These are phyloP conservation scores for Leptoxyphium fumago DNA, from an alignment of 2,329 filamentous ascomycete species.

Conservation along the genomic window DNA sequence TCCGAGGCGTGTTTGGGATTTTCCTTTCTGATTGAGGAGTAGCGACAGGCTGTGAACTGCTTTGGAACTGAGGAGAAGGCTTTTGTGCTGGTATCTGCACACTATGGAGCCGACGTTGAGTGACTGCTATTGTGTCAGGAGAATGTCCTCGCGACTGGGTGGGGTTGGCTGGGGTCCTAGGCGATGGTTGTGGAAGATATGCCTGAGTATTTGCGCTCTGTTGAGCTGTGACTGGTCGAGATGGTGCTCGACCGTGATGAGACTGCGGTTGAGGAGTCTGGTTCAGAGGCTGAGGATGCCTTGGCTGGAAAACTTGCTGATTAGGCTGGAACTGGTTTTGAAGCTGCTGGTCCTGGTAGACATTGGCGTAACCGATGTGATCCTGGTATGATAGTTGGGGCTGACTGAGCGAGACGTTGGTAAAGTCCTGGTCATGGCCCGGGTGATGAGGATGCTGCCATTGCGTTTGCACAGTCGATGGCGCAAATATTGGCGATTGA, in stretches of 20 bases:
- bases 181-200: too few relatives aligned
- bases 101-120: conserved; percentile 2
- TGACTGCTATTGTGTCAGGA: neutral
- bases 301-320: neutral
- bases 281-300: conserved; percentile 1
- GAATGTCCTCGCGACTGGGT: neutral
- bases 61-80: too few relatives aligned
- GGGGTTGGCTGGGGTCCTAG: too few relatives aligned
- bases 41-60: too few relatives aligned
- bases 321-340: conserved; percentile 1
- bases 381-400: neutral
- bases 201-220: too few relatives aligned
- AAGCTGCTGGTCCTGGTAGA: neutral
- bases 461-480: neutral
- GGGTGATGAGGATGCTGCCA: neutral
- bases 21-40: too few relatives aligned
- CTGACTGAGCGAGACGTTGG: neutral
- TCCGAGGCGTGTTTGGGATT: too few relatives aligned
- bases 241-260: neutral
- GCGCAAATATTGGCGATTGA: too few relatives aligned
- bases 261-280: conserved; percentile 3
- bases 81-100: conserved; percentile 1
- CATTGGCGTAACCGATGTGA: neutral
- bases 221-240: too few relatives aligned
- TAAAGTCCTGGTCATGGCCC: neutral